These are phyloP conservation scores for Cercospora zeina DNA, from an alignment of 2,329 filamentous ascomycete species.

Conservation along the genomic window DNA sequence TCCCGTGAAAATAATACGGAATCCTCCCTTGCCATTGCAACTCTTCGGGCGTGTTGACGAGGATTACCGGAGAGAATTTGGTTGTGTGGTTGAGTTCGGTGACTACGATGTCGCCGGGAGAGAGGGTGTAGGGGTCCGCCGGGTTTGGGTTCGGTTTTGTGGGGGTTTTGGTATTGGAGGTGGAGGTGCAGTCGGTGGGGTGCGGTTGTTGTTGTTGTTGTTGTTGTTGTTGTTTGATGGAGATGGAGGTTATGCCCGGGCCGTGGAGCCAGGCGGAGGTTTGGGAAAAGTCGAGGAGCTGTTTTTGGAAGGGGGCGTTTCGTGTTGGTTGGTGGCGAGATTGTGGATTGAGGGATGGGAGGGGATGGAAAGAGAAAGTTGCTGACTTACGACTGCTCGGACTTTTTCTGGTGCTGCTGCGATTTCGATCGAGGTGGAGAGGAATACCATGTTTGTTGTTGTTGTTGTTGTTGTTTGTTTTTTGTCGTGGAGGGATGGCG, in stretches of 20 bases:
- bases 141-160: no score
- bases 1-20: constrained; percentile 22
- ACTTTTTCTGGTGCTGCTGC: constrained; percentile 21
- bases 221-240: no score
- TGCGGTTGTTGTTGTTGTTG: no score
- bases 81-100: not conserved
- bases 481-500: not conserved
- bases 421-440: constrained; percentile 23
- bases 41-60: not conserved
- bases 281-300: constrained; percentile 27
- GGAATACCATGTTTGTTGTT: constrained; percentile 14
- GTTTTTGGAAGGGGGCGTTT: not conserved
- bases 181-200: no score
- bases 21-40: constrained; percentile 26
- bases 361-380: not conserved
- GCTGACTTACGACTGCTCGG: constrained; percentile 13
- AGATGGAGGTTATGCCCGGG: not conserved
- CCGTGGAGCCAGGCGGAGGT: constrained; percentile 16
- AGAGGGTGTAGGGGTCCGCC: constrained; percentile 1
- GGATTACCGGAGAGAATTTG: not conserved
- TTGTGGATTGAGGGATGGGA: no score
- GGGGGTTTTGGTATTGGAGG: not conserved
- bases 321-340: not conserved
- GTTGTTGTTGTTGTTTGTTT: not conserved
- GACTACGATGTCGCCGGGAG: not conserved